Evolutionary conservation across 2,329 filamentous ascomycete genomes (phyloP).

Genomic region (Aspergillus quadrilineatus): DNA sequence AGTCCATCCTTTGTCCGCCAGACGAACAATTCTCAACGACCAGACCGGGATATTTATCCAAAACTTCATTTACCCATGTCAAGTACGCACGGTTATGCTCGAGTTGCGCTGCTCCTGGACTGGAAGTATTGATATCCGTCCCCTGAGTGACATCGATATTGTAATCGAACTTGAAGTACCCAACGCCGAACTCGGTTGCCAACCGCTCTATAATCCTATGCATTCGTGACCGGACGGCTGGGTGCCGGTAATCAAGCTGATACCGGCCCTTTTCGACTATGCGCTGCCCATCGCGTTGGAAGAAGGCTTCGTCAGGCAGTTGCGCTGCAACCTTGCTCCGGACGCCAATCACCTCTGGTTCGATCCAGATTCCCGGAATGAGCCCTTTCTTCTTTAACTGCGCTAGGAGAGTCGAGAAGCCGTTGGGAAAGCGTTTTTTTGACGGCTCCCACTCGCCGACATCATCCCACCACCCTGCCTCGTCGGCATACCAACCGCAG

Average conservation of each 20-base stretch:
- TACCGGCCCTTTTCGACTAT: constrained; percentile 34
- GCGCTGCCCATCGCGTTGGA: constrained; percentile 31
- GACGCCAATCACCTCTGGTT: constrained; percentile 39
- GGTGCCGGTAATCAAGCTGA: constrained; percentile 37
- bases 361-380: constrained; percentile 36
- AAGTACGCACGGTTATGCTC: constrained; percentile 37
- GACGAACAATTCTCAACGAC: constrained; percentile 42
- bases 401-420: constrained; percentile 28
- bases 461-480: constrained; percentile 39
- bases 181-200: constrained; percentile 28
- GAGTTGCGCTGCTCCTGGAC: constrained; percentile 28
- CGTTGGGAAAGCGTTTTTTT: constrained; percentile 32
- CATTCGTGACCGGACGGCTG: constrained; percentile 25
- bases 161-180: constrained; percentile 42
- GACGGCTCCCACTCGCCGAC: constrained; percentile 39
- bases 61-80: constrained; percentile 29
- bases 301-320: constrained; percentile 35
- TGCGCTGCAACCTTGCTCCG: constrained; percentile 25
- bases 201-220: constrained; percentile 25
- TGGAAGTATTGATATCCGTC: constrained; percentile 27
- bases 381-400: constrained; percentile 28
- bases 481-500: constrained; percentile 40
- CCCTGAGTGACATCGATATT: constrained; percentile 39
- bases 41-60: constrained; percentile 28
- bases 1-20: constrained; percentile 39